Percentiles rank a stretch among this genome's conserved stretches.
Conservation (phyloP, 2,329 filamentous ascomycete genomes). For the Botrytis medusae region DNA sequence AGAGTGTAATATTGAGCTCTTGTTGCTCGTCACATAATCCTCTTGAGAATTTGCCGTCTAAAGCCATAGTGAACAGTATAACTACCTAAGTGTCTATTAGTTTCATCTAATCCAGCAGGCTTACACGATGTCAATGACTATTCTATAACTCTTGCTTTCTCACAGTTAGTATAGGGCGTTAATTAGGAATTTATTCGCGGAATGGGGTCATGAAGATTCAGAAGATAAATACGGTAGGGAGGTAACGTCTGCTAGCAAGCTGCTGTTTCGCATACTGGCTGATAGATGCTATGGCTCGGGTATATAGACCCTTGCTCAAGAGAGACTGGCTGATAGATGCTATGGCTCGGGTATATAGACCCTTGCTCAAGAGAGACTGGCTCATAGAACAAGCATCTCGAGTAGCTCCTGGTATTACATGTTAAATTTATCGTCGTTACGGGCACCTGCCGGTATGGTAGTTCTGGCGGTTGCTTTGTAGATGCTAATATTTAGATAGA, state of each 20-base stretch:
- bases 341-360: too few relatives aligned
- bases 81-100: too few relatives aligned
- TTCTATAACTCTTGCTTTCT: neutral
- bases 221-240: neutral
- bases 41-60: neutral
- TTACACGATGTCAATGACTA: neutral
- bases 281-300: too few relatives aligned
- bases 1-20: fast-evolving
- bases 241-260: neutral
- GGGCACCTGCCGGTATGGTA: neutral
- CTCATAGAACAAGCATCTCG: neutral
- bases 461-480: neutral
- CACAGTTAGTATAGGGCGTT: neutral
- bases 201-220: too few relatives aligned
- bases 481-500: neutral
- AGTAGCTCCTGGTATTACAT: neutral
- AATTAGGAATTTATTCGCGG: too few relatives aligned
- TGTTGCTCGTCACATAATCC: neutral
- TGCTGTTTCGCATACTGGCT: neutral
- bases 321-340: neutral
- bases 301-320: fast-evolving
- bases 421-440: fast-evolving
- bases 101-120: neutral
- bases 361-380: fast-evolving
- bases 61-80: neutral